Conservation (phyloP, 306 rosid species). For the Prunus mira region DNA sequence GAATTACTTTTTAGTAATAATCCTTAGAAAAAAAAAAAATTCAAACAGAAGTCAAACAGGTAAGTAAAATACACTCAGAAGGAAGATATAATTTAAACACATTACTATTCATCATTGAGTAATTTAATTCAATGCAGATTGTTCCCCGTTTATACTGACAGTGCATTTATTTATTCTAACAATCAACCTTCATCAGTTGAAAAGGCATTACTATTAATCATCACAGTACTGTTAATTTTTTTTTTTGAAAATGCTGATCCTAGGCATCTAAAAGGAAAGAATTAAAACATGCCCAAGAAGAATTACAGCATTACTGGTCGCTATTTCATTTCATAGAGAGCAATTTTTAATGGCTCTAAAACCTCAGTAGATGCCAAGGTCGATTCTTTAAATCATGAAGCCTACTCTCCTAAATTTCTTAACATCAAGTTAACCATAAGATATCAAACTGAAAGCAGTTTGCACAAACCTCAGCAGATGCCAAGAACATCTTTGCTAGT, state of each 20-base stretch:
- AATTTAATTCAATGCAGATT: background rate
- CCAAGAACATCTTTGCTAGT: slow-evolving; percentile 95
- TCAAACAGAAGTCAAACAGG: too few species aligned
- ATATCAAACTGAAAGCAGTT: background rate
- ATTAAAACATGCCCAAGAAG: background rate
- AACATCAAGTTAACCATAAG: background rate
- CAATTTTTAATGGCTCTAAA: background rate
- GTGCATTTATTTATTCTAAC: background rate
- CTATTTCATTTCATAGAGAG: background rate
- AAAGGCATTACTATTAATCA: background rate
- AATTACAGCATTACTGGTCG: background rate
- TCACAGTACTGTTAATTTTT: background rate
- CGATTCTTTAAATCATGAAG: background rate
- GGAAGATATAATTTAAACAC: background rate
- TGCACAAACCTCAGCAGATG: slow-evolving; percentile 87
- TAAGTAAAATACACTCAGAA: background rate
- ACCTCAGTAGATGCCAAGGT: background rate
- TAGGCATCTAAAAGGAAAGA: background rate
- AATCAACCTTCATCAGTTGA: background rate
- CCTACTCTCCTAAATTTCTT: background rate
- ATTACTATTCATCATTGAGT: background rate
- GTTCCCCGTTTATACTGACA: background rate
- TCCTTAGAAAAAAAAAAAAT: background rate
- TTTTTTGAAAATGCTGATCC: background rate
- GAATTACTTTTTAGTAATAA: slow-evolving; percentile 15